These are phyloP conservation scores for Giardia duodenalis DNA, from an alignment of 208 protist species.

Conservation along the genomic window DNA sequence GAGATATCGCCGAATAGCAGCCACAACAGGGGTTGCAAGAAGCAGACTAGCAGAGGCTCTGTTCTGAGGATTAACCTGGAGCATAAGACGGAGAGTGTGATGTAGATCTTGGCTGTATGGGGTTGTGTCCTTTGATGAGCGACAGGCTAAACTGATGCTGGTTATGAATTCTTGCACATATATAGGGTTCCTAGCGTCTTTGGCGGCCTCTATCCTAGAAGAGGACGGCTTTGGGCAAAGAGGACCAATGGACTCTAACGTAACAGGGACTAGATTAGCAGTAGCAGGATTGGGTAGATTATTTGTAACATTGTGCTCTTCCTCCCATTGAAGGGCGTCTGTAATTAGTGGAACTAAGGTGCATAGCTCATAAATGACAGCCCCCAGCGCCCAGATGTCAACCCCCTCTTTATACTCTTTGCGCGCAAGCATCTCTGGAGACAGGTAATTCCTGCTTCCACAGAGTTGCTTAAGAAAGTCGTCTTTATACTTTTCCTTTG, in stretches of 20 bases:
- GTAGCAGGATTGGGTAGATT: too few species aligned
- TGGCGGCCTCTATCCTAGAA: neutral
- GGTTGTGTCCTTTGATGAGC: neutral
- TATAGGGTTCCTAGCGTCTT: neutral
- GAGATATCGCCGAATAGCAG: neutral
- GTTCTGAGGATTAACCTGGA: neutral
- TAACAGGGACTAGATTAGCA: too few species aligned
- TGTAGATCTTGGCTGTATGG: neutral
- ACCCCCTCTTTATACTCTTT: neutral
- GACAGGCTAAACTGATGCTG: neutral
- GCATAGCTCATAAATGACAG: neutral
- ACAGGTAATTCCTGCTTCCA: neutral
- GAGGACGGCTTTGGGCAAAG: too few species aligned
- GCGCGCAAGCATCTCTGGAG: neutral
- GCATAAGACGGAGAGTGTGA: neutral
- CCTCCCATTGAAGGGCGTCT: too few species aligned
- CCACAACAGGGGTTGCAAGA: neutral
- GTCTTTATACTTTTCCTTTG: neutral
- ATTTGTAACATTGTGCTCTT: too few species aligned
- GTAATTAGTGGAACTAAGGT: neutral
- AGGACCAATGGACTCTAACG: neutral
- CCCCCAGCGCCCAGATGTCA: conserved; percentile 3
- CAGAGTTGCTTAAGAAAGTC: neutral
- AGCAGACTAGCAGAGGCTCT: neutral
- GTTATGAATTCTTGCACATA: neutral